Conservation (phyloP, 148 eudicot genomes). For the Chenopodium berlandieri region DNA sequence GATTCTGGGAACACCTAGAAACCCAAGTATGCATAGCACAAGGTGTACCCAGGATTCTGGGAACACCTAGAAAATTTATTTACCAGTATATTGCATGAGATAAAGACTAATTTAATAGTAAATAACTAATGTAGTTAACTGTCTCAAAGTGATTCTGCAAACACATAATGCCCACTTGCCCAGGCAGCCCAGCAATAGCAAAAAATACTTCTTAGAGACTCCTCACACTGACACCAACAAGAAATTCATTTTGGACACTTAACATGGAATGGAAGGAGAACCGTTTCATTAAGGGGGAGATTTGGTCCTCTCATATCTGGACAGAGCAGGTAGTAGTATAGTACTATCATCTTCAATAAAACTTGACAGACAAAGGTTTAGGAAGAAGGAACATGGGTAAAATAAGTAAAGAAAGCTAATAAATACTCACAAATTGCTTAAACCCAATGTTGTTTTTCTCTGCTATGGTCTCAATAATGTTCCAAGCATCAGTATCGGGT, state of each 20-base stretch:
- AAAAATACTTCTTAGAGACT: too few relatives aligned
- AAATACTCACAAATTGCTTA: constrained; percentile 80
- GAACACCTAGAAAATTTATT: too few relatives aligned
- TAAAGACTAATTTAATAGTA: too few relatives aligned
- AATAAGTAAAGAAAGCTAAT: constrained; percentile 7
- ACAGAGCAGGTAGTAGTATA: background rate
- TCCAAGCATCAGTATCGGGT: constrained; percentile 91
- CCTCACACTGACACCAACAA: background rate
- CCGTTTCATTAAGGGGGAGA: background rate
- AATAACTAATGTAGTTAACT: too few relatives aligned
- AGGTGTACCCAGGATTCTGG: too few relatives aligned
- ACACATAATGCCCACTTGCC: too few relatives aligned
- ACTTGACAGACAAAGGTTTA: background rate
- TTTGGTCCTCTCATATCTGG: background rate
- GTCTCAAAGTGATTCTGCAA: too few relatives aligned
- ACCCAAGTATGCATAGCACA: too few relatives aligned
- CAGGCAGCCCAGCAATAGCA: too few relatives aligned
- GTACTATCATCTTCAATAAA: background rate
- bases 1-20: too few relatives aligned
- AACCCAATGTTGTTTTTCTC: constrained; percentile 92
- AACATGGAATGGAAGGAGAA: background rate
- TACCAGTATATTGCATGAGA: too few relatives aligned
- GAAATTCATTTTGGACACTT: too few relatives aligned
- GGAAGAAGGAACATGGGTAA: constrained; percentile 1
- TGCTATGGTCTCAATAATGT: constrained; percentile 87